Evolutionary conservation across 2,329 filamentous ascomycete species (phyloP), one percentile per base, ranked within the genome.

Genomic region (Dothistroma septosporum): DNA sequence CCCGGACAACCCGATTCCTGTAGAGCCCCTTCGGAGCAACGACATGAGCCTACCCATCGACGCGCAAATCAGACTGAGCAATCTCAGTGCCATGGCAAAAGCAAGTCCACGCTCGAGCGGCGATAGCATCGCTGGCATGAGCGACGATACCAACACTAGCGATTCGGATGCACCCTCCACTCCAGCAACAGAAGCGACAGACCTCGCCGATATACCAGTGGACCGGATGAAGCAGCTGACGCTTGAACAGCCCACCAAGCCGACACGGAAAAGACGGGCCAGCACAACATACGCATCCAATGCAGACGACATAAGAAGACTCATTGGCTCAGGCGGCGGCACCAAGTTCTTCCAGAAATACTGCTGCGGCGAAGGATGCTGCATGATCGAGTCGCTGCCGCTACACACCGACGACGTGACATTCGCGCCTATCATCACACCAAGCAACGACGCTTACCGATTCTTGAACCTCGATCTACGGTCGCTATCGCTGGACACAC

Each of bases 381-480:
- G 85, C 73, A 80, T 84, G 70, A 76, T 85, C 60, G 80, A 85
- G 70, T 80, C 80, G 33, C 70, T 87, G 68, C 78, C 78, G 44
- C 74, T 79, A 7, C 75, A 81, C 61, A 78, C 76, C 4, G 72
- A 77, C 8, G 72, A 77, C 46, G 74, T 79, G 47, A 70, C 74
- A 53, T 77, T 75, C 50, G 71, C 72, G 6, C 80, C 83, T 2
- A 78, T 87, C 56, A 75, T 77, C 37, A 73, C 80, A 2, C 92
- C 93, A 1, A 86, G 94, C 74, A 97, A 96, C 70, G 83, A 88
- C 61, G 94, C 94, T 16, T 99, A 90, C 78, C 83, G 85, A 59
- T 90, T 88, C 62, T 82, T 99, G 53, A 82, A 87, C 56, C 82
- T 97, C 67, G 89, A 88, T 69, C 82, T 97, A 62, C 86, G 86